Conservation (phyloP, 768 basidiomycete genomes). For the Pulveroboletus sp. region DNA sequence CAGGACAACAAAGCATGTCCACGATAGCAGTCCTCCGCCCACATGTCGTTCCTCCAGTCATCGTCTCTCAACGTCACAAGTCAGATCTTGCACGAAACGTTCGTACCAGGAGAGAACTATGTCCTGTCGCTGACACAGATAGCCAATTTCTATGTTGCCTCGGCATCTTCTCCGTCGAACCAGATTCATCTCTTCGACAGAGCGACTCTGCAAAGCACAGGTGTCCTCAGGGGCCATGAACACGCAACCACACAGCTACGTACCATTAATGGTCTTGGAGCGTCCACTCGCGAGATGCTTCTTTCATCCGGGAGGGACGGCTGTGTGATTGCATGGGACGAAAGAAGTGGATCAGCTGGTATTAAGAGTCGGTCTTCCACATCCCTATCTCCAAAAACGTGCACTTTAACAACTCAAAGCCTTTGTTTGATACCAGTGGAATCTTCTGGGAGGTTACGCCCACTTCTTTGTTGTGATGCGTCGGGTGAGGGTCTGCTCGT, state of each 20-base stretch:
- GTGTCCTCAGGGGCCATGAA: constrained; percentile 54
- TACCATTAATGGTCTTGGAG: constrained; percentile 39
- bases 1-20: constrained; percentile 20
- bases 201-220: constrained; percentile 41
- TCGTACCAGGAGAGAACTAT: constrained; percentile 46
- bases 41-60: constrained; percentile 26
- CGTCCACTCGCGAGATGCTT: constrained; percentile 40
- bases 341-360: constrained; percentile 45
- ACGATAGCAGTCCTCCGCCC: constrained; percentile 18
- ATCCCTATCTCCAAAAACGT: not conserved
- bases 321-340: constrained; percentile 71
- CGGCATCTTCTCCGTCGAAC: constrained; percentile 58
- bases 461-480: constrained; percentile 64
- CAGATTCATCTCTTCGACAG: constrained; percentile 66
- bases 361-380: constrained; percentile 53
- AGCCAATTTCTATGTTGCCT: constrained; percentile 51
- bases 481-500: constrained; percentile 67
- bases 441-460: constrained; percentile 37
- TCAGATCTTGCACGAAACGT: constrained; percentile 28
- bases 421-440: constrained; percentile 39
- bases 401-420: constrained; percentile 38
- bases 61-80: constrained; percentile 17
- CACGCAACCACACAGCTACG: constrained; percentile 53
- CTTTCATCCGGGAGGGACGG: constrained; percentile 71
- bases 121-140: constrained; percentile 54